Evolutionary conservation across 495 filamentous ascomycete genomes (phyloP).

Genomic region (Neurospora cerealis): DNA sequence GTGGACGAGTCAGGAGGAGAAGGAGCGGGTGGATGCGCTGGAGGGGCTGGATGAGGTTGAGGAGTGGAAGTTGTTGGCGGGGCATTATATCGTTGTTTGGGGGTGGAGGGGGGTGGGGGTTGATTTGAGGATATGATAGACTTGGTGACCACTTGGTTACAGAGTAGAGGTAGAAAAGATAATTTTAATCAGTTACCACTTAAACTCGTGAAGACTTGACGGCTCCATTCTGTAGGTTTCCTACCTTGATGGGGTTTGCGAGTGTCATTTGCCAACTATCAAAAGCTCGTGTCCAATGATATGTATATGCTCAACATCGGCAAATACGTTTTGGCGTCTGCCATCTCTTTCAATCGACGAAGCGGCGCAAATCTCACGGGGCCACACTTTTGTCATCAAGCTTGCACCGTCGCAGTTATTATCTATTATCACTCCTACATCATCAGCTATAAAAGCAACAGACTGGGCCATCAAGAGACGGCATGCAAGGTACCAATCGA

Average conservation of each 20-base stretch:
- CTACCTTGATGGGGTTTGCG: not conserved
- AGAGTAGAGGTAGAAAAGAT: not conserved
- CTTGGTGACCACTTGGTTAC: not conserved
- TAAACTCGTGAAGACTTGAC: not conserved
- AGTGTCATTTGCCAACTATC: not conserved
- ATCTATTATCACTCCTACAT: not conserved
- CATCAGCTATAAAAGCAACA: not conserved
- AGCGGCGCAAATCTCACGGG: not conserved
- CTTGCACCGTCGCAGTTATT: not conserved
- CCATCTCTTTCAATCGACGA: not conserved
- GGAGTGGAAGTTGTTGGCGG: conserved; percentile 81
- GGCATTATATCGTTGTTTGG: conserved; percentile 88
- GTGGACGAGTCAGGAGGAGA: conserved; percentile 66
- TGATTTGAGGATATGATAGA: conserved; percentile 2
- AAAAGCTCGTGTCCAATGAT: not conserved
- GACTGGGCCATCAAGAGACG: not conserved
- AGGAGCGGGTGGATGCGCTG: conserved; percentile 62
- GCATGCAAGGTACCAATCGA: not conserved
- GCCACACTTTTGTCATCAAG: not conserved
- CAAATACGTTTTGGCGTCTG: not conserved
- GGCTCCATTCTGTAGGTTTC: not conserved
- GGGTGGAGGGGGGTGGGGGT: conserved; percentile 36
- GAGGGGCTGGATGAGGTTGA: conserved; percentile 95
- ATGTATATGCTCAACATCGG: not conserved
- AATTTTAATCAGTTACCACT: not conserved